These are phyloP conservation scores for Colletotrichum chlorophyti DNA, from an alignment of 2,329 filamentous ascomycete species.

Conservation along the genomic window DNA sequence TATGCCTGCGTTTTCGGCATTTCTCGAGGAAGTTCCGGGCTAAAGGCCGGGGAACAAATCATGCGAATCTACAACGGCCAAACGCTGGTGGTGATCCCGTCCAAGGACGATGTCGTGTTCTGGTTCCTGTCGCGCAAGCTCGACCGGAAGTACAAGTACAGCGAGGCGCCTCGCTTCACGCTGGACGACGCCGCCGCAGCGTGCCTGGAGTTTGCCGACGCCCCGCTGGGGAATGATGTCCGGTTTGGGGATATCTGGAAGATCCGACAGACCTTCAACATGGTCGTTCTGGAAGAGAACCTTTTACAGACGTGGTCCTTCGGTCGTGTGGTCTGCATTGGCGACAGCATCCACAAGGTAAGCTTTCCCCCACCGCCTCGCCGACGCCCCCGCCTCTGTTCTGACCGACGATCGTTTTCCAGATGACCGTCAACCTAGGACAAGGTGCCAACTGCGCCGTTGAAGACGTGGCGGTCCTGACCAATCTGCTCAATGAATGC, in stretches of 20 bases:
- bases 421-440: background rate
- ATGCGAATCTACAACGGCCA: background rate
- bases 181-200: background rate
- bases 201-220: background rate
- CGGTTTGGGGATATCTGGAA: background rate
- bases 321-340: background rate
- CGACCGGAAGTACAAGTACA: background rate
- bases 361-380: background rate
- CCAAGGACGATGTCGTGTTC: background rate
- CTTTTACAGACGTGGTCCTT: background rate
- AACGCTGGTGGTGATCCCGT: background rate
- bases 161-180: background rate
- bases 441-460: background rate
- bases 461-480: background rate
- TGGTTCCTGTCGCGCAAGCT: background rate
- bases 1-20: background rate
- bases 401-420: background rate
- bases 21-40: background rate
- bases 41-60: background rate
- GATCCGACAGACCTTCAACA: background rate
- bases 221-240: background rate
- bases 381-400: too few species aligned
- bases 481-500: background rate
- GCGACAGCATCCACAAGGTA: background rate
- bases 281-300: background rate